Conservation (phyloP, 2,329 filamentous ascomycete species). For the Fusarium foetens region DNA sequence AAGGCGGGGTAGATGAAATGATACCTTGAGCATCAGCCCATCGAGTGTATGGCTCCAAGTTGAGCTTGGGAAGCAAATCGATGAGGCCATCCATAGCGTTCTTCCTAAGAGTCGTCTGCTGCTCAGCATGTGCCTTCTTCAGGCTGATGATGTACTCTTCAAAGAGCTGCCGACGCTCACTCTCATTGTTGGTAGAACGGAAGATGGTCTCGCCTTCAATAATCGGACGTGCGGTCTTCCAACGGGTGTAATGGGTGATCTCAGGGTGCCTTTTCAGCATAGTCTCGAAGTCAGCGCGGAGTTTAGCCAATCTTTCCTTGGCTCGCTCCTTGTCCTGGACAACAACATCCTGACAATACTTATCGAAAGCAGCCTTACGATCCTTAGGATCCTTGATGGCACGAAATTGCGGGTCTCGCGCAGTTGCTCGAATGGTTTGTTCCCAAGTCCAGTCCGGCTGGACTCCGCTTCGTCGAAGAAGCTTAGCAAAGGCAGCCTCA, state of each 20-base stretch:
- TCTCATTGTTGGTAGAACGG: constrained; percentile 86
- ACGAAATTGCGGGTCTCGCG: constrained; percentile 92
- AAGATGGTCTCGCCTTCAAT: constrained; percentile 97
- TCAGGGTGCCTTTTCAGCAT: constrained; percentile 98
- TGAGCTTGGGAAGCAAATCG: constrained; percentile 78
- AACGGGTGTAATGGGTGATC: constrained; percentile 95
- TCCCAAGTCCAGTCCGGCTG: constrained; percentile 95
- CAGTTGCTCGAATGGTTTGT: constrained; percentile 84
- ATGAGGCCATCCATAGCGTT: constrained; percentile 86
- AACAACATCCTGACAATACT: constrained; percentile 90
- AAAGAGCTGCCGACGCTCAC: constrained; percentile 88
- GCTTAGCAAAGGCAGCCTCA: constrained; percentile 91
- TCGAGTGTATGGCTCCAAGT: constrained; percentile 91
- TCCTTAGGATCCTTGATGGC: constrained; percentile 93
- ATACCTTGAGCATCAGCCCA: constrained; percentile 91
- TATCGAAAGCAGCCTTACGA: constrained; percentile 90
- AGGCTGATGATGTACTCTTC: constrained; percentile 91
- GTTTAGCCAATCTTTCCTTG: constrained; percentile 90
- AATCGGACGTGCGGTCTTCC: constrained; percentile 94
- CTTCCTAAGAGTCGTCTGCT: constrained; percentile 77
- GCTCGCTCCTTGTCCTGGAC: constrained; percentile 93
- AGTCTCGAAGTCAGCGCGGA: constrained; percentile 91
- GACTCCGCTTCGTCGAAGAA: constrained; percentile 84
- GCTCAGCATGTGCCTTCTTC: constrained; percentile 81
- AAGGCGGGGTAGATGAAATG: constrained; percentile 80